phyloP scores from a whole-genome alignment of 176 grass and related monocot genomes.

The Miscanthus lutarioriparius region DNA sequence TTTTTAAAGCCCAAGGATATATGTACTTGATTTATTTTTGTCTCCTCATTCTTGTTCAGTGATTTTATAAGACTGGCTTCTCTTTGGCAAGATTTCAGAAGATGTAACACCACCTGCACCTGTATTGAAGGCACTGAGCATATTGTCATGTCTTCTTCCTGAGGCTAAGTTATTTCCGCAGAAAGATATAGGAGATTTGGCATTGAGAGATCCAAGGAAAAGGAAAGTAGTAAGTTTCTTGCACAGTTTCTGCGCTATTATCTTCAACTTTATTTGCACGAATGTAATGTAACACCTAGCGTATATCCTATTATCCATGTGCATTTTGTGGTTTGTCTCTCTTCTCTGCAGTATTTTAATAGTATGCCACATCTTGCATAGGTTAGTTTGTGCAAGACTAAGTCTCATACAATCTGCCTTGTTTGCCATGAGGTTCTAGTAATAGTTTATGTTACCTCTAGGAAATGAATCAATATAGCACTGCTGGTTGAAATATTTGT shows the following conservation, averaged over 20 bases:
- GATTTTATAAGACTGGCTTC: conserved; percentile 45
- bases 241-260: background rate
- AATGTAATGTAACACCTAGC: conserved; percentile 20
- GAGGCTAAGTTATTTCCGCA: conserved; percentile 92
- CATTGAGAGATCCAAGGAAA: conserved; percentile 87
- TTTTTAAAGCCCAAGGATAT: background rate
- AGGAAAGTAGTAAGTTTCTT: conserved; percentile 74
- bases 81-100: conserved; percentile 91
- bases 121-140: conserved; percentile 73
- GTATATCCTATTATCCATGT: conserved; percentile 12
- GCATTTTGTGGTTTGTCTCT: background rate
- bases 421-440: background rate
- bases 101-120: conserved; percentile 85
- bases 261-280: conserved; percentile 20
- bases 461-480: background rate
- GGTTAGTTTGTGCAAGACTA: background rate
- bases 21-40: background rate
- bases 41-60: conserved; percentile 15
- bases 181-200: conserved; percentile 93
- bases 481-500: conserved; percentile 9
- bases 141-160: conserved; percentile 89
- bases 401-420: background rate
- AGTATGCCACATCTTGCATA: background rate
- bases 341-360: conserved; percentile 5
- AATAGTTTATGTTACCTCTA: background rate